Evolutionary conservation across 2,329 filamentous ascomycete genomes (phyloP).

Genomic region (Alternaria metachromatica): DNA sequence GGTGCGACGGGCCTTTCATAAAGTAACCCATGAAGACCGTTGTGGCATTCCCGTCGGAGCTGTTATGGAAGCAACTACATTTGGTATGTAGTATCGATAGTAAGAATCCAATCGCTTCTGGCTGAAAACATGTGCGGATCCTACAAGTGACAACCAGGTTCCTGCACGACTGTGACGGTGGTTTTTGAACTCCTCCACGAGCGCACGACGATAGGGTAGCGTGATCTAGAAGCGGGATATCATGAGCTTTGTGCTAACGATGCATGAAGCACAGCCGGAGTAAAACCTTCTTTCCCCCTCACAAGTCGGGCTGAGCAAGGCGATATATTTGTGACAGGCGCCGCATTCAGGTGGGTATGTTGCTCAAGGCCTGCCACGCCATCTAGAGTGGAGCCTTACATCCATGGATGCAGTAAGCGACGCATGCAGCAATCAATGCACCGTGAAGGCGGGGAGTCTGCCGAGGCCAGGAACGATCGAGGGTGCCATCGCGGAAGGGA

Average conservation of each 20-base stretch:
- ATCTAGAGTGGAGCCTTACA: neutral
- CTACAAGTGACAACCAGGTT: neutral
- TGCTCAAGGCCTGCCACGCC: neutral
- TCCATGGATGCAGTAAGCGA: neutral
- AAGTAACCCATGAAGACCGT: neutral
- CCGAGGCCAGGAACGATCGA: neutral
- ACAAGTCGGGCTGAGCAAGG: neutral
- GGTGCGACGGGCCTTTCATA: neutral
- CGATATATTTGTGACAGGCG: neutral
- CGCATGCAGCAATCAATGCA: neutral
- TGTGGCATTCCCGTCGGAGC: neutral
- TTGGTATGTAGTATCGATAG: neutral
- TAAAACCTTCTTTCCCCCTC: neutral
- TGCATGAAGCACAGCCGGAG: neutral
- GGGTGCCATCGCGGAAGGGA: neutral
- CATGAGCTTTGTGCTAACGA: neutral
- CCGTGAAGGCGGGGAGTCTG: neutral
- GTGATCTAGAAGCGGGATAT: neutral
- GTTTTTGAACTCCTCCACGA: neutral
- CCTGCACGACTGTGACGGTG: neutral
- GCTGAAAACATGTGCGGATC: neutral
- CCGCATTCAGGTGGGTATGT: neutral
- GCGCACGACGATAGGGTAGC: neutral
- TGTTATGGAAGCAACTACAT: neutral
- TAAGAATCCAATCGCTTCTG: neutral